These are phyloP conservation scores for Metschnikowia matae DNA, from an alignment of 805 yeast species.

Conservation along the genomic window DNA sequence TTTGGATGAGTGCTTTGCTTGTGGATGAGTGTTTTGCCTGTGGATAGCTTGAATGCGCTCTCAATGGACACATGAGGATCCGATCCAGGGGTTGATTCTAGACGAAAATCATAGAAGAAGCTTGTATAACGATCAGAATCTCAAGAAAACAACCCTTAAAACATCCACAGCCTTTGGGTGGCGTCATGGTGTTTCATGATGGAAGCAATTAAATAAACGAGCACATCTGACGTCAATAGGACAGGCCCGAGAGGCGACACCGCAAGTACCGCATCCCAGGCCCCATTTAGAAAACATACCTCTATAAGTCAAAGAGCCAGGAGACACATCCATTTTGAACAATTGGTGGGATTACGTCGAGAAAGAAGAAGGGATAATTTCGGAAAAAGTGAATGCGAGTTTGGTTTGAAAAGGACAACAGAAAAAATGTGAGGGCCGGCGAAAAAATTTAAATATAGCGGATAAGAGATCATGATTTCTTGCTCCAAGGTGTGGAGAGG, in stretches of 20 bases:
- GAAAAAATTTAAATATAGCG: not conserved
- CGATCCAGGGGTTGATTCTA: too few relatives aligned
- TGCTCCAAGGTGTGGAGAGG: not conserved
- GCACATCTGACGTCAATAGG: not conserved
- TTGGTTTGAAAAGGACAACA: slow-evolving; percentile 3
- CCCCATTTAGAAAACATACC: slow-evolving; percentile 49
- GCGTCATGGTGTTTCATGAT: not conserved
- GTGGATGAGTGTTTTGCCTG: too few relatives aligned
- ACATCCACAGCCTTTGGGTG: not conserved
- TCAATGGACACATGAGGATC: not conserved
- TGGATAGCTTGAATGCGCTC: not conserved
- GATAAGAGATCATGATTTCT: not conserved
- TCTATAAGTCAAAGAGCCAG: slow-evolving; percentile 68
- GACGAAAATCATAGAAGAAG: too few relatives aligned
- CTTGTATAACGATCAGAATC: too few relatives aligned
- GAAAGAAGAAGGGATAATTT: slow-evolving; percentile 4
- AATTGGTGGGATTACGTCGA: slow-evolving; percentile 2
- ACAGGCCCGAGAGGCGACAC: not conserved
- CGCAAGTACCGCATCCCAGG: not conserved
- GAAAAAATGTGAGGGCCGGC: slow-evolving; percentile 4
- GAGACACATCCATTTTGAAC: slow-evolving; percentile 61
- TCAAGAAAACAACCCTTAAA: too few relatives aligned
- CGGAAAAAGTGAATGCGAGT: slow-evolving; percentile 2
- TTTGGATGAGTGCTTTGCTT: not conserved
- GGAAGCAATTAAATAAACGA: not conserved